Conservation (phyloP, 2,329 filamentous ascomycete species). For the Onygena corvina region DNA sequence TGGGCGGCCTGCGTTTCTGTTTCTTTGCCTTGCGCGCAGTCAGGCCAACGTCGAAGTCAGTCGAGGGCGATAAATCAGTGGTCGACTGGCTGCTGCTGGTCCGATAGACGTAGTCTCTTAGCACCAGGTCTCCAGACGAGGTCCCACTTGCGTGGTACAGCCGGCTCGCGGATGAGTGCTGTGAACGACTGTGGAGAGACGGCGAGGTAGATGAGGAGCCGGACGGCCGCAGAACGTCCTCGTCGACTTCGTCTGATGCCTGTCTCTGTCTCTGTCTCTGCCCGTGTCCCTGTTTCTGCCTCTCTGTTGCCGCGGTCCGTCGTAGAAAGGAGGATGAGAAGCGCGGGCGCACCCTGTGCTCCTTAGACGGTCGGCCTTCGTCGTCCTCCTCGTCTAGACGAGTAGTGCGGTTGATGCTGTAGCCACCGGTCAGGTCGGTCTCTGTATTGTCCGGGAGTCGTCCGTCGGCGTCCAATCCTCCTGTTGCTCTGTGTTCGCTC, state of each 20-base stretch:
- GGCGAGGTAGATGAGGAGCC: slow-evolving; percentile 37
- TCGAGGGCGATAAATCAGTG: slow-evolving; percentile 14
- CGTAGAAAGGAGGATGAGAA: slow-evolving; percentile 38
- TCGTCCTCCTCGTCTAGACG: not conserved
- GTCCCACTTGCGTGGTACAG: slow-evolving; percentile 15
- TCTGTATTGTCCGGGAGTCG: not conserved
- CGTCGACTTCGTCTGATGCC: slow-evolving; percentile 23
- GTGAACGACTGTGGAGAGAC: slow-evolving; percentile 38
- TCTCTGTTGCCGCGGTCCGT: too few relatives aligned
- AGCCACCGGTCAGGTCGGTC: not conserved
- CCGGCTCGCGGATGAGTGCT: slow-evolving; percentile 31
- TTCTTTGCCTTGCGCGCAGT: slow-evolving; percentile 18
- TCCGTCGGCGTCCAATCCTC: not conserved
- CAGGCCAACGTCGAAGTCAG: slow-evolving; percentile 9
- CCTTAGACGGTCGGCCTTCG: not conserved
- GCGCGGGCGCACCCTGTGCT: slow-evolving; percentile 28
- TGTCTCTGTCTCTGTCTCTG: not conserved
- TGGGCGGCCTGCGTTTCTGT: slow-evolving; percentile 28
- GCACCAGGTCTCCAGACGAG: slow-evolving; percentile 21
- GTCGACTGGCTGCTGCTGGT: slow-evolving; percentile 12
- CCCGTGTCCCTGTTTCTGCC: slow-evolving; percentile 20
- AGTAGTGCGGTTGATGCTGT: slow-evolving; percentile 1
- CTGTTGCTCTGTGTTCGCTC: not conserved
- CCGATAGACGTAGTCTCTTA: slow-evolving; percentile 9
- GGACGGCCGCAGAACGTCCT: slow-evolving; percentile 27